Evolutionary conservation across 306 rosid genomes (phyloP), one percentile per base, ranked within the genome.

Genomic region (Hippophae tibetana): DNA sequence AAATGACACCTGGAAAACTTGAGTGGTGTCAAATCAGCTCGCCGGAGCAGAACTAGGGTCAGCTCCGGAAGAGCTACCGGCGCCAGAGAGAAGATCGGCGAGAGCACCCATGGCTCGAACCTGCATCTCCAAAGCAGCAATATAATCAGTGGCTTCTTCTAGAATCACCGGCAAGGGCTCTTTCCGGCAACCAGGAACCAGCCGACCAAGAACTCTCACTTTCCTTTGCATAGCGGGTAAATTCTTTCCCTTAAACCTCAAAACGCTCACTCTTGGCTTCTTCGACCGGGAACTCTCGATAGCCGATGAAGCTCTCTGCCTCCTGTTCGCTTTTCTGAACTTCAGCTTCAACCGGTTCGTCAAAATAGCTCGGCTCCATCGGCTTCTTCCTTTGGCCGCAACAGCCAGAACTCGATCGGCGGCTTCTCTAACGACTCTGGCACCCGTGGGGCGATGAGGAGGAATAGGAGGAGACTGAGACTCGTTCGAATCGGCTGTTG

Each of bases 51-150:
- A 43, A 43, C 54, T 18, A 62, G 80, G 46, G 58, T 66, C 45
- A 18, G 77, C 61, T 54, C 65, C 77, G 54, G 86, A 57, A 54
- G 74, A 58, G 40, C 82, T 67, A 57, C 71, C 58, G 53, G 84
- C 65, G 13, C 69, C 82, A 1, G 83, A 63, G 60, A 90, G 82
- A 42, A 81, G 74, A 18, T 86, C 79, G 23, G 87, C 75, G 14
- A 93, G 81, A 13, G 86, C 82, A n/a, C 73, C 62, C 99, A 93
- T 88, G 78, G 90, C 88, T 18, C 90, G 80, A 72, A 93, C 79
- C 72, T 93, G 99, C 99, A 93, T 93, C 89, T 88, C 84, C 72
- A 87, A 84, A 1, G 99, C 99, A 3, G 87, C 79, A 8, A 93
- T 88, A 44, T 93, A 93, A 78, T 93, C 97, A 5, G 85, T 78